phyloP scores from a whole-genome alignment of 202 grass and related monocot species.

The Setaria italica region DNA sequence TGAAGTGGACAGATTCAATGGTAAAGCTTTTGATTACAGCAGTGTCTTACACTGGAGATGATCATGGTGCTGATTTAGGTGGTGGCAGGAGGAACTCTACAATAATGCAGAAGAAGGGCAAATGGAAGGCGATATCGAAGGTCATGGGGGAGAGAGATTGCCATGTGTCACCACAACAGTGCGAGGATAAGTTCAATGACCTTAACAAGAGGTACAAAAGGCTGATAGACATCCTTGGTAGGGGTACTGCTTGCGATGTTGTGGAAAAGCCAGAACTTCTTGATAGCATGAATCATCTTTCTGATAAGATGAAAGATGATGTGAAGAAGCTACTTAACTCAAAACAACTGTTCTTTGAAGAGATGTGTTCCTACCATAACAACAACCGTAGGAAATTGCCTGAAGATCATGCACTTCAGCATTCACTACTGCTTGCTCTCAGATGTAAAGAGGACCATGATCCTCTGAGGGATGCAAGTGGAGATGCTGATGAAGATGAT shows the following conservation, averaged over 20 bases:
- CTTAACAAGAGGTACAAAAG: conserved; percentile 94
- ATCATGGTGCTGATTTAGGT: conserved; percentile 57
- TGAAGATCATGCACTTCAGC: conserved; percentile 75
- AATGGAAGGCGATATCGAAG: conserved; percentile 92
- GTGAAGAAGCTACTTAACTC: conserved; percentile 85
- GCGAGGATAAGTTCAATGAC: conserved; percentile 96
- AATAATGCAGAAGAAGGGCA: conserved; percentile 89
- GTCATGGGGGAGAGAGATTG: conserved; percentile 81
- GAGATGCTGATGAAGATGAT: conserved; percentile 70
- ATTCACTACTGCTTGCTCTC: conserved; percentile 74
- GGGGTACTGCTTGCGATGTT: conserved; percentile 75
- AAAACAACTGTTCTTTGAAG: conserved; percentile 88
- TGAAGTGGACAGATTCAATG: conserved; percentile 96
- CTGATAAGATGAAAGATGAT: conserved; percentile 89
- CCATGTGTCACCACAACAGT: conserved; percentile 87
- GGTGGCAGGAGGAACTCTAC: conserved; percentile 62
- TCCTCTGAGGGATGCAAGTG: conserved; percentile 50
- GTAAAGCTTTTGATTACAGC: conserved; percentile 89
- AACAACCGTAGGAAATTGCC: conserved; percentile 78
- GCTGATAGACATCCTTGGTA: conserved; percentile 84
- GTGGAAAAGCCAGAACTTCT: conserved; percentile 73
- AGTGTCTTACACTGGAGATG: conserved; percentile 77
- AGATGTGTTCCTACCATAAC: conserved; percentile 99
- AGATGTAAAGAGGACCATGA: conserved; percentile 73
- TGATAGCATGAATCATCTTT: conserved; percentile 70